A percentile compares a stretch with the other conserved stretches of the same genome.
phyloP scores from a whole-genome alignment of 2,329 filamentous ascomycete species.

The Cladophialophora chaetospira region DNA sequence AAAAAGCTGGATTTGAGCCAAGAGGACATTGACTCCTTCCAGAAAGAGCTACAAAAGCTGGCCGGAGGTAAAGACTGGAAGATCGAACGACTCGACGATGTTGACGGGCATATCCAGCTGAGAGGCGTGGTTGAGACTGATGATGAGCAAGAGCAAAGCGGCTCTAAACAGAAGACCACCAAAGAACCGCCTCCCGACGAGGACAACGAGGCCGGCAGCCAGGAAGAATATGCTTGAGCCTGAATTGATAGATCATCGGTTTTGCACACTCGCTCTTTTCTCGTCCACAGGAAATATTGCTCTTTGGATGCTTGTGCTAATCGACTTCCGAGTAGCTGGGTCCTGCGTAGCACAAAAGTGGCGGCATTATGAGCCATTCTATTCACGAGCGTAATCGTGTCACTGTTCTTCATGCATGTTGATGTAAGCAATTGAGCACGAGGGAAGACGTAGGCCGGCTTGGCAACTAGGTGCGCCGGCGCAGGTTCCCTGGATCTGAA shows the following conservation, averaged over 20 bases:
- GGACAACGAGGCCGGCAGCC: constrained; percentile 39
- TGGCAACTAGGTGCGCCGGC: constrained; percentile 11
- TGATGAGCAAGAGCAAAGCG: constrained; percentile 52
- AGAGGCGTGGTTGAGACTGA: constrained; percentile 68
- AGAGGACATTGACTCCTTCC: constrained; percentile 68
- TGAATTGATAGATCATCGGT: constrained; percentile 30
- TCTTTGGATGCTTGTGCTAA: too few relatives aligned
- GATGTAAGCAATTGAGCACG: constrained; percentile 11
- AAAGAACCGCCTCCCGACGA: constrained; percentile 29
- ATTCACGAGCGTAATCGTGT: background rate
- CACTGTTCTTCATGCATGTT: constrained; percentile 9
- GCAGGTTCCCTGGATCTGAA: constrained; percentile 6
- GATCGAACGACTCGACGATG: constrained; percentile 71
- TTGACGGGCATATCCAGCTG: constrained; percentile 66
- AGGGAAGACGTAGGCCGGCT: background rate
- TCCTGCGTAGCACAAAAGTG: background rate
- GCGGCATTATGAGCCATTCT: background rate
- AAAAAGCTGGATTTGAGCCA: constrained; percentile 67
- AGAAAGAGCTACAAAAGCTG: constrained; percentile 66
- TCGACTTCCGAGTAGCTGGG: background rate
- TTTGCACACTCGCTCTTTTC: too few relatives aligned
- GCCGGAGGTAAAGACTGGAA: constrained; percentile 76
- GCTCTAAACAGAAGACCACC: constrained; percentile 12
- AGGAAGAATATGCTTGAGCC: constrained; percentile 42
- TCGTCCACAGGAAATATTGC: too few relatives aligned